Evolutionary conservation across 2,329 filamentous ascomycete species (phyloP).

Genomic region (Cadophora sp.): DNA sequence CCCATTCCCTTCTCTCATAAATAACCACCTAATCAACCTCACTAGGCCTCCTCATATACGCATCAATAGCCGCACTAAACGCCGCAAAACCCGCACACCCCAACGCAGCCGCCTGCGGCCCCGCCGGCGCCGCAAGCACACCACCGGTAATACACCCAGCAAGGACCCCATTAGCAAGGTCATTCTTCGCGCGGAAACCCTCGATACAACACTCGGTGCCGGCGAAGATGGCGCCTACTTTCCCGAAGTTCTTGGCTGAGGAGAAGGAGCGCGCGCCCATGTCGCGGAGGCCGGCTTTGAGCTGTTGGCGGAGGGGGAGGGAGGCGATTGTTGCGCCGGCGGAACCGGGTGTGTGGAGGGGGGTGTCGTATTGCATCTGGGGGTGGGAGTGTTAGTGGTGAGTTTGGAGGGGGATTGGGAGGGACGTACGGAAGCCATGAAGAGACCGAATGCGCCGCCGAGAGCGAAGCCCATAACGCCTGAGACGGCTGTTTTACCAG

Average conservation of each 20-base stretch:
- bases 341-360: conserved; percentile 59
- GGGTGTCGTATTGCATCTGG: conserved; percentile 98
- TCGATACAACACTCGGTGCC: conserved; percentile 97
- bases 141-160: conserved; percentile 93
- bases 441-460: conserved; percentile 92
- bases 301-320: conserved; percentile 85
- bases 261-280: conserved; percentile 87
- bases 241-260: conserved; percentile 92
- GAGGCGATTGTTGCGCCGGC: conserved; percentile 54
- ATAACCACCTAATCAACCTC: conserved; percentile 52
- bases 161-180: conserved; percentile 83
- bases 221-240: conserved; percentile 88
- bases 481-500: conserved; percentile 85
- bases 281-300: conserved; percentile 87
- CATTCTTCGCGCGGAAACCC: conserved; percentile 90
- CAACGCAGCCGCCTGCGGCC: conserved; percentile 85
- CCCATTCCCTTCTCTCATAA: not conserved
- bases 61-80: conserved; percentile 90
- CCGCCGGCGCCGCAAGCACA: conserved; percentile 83
- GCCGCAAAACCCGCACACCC: conserved; percentile 95
- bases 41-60: conserved; percentile 82
- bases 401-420: conserved; percentile 13
- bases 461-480: conserved; percentile 94
- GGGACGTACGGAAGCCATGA: conserved; percentile 89
- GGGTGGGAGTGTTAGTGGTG: conserved; percentile 4